Evolutionary conservation across 805 yeast genomes (phyloP), one percentile per base, ranked within the genome.

Genomic region (Ogataea saltuana): DNA sequence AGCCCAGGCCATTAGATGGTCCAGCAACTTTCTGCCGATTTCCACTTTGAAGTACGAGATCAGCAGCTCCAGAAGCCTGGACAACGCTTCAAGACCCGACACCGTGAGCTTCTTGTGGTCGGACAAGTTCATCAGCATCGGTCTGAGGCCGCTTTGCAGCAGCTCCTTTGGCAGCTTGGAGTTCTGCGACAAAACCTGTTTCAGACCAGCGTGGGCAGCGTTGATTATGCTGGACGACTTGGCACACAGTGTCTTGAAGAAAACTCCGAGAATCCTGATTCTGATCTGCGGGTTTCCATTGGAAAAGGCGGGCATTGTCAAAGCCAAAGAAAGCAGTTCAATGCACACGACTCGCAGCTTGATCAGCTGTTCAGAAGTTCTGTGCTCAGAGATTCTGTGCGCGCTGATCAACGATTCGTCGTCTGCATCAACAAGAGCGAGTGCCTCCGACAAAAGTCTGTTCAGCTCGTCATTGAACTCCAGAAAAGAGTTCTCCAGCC

Each of bases 1-100:
- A 0, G 97, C 95, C 96, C 97, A 90, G 0, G 97, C 96, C 77
- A 83, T 85, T 51, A 93, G 71, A 64, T 93, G 99, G 59, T 93
- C 98, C 23, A 95, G 73, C 39, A 93, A 68, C 56, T 93, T 93
- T 38, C 89, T 77, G 23, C 99, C 99, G 52, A 93, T 91, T 62
- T 93, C 99, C 15, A 95, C 97, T 61, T 95, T 85, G 72, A 93
- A 93, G 58, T 93, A 91, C 3, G 95, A 88, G 26, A 91, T 89
- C 51, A 93, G 70, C 17, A 95, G 70, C 58, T 91, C 97, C 31
- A 93, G 71, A 23, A 93, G 71, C 33, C 95, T 72, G 0, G 97
- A 95, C 17, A 93, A 70, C 0, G 98, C 97, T 58, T 91, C 96
- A 15, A 93, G 70, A 2, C 97, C 97, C 1, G 88, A 76, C 1